These are phyloP conservation scores for Rugosomyces carneus DNA, from an alignment of 1,284 basidiomycete genomes.

Conservation along the genomic window DNA sequence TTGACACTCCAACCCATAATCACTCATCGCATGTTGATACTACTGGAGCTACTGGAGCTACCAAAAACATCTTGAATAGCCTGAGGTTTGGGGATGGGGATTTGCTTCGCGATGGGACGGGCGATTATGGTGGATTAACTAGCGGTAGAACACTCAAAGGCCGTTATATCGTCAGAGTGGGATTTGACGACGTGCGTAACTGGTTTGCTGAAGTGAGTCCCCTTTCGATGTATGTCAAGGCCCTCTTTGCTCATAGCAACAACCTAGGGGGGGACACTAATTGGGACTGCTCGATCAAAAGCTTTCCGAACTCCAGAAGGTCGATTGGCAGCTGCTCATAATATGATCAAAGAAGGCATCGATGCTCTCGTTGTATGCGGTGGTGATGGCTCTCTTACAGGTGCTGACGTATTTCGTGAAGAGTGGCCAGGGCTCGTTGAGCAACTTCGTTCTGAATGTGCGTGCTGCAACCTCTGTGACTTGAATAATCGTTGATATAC, in stretches of 20 bases:
- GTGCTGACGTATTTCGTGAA: slow-evolving; percentile 87
- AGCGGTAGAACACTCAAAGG: slow-evolving; percentile 76
- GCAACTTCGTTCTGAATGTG: slow-evolving; percentile 60
- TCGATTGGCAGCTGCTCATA: slow-evolving; percentile 79
- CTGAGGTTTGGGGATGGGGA: slow-evolving; percentile 89
- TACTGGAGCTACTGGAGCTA: slow-evolving; percentile 19
- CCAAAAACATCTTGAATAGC: slow-evolving; percentile 53
- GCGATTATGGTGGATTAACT: slow-evolving; percentile 75
- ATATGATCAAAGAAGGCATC: slow-evolving; percentile 93
- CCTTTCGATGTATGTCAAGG: neutral
- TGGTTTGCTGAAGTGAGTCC: slow-evolving; percentile 81
- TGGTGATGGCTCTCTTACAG: slow-evolving; percentile 94
- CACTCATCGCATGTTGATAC: neutral
- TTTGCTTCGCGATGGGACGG: slow-evolving; percentile 86
- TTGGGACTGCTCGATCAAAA: slow-evolving; percentile 90
- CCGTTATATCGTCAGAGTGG: slow-evolving; percentile 91
- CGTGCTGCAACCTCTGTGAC: slow-evolving; percentile 5
- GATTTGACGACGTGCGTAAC: slow-evolving; percentile 96
- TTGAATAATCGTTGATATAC: neutral
- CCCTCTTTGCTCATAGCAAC: neutral
- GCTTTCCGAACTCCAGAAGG: slow-evolving; percentile 88
- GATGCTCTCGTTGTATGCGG: slow-evolving; percentile 96
- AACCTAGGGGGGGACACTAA: slow-evolving; percentile 85
- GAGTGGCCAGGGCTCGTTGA: slow-evolving; percentile 89
- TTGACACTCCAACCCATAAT: slow-evolving; percentile 7